These are phyloP conservation scores for Podospora pseudopauciseta DNA, from an alignment of 495 filamentous ascomycete genomes.

Conservation along the genomic window DNA sequence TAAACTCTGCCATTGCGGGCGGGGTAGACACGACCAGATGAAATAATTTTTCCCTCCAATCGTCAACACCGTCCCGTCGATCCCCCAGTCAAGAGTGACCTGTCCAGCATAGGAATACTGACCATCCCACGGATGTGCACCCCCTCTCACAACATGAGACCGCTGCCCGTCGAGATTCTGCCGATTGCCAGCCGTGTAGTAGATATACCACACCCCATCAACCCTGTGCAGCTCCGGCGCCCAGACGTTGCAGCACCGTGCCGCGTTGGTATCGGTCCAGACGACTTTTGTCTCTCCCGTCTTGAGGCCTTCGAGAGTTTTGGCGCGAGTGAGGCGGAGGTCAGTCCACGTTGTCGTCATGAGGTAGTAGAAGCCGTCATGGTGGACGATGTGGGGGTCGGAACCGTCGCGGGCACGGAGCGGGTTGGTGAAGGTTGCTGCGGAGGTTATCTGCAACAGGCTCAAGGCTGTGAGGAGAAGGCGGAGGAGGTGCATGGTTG, in stretches of 20 bases:
- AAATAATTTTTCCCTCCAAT: constrained; percentile 39
- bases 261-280: constrained; percentile 37
- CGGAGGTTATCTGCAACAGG: neutral
- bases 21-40: constrained; percentile 47
- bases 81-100: constrained; percentile 43
- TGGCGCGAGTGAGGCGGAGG: constrained; percentile 45
- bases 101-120: constrained; percentile 37
- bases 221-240: constrained; percentile 51
- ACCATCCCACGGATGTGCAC: constrained; percentile 40
- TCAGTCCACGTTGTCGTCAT: constrained; percentile 48
- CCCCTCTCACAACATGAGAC: constrained; percentile 40
- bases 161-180: constrained; percentile 34
- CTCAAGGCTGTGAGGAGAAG: neutral
- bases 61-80: constrained; percentile 45
- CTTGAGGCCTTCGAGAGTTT: constrained; percentile 48
- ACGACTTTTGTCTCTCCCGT: constrained; percentile 43
- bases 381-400: constrained; percentile 48
- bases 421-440: constrained; percentile 3
- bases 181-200: constrained; percentile 26
- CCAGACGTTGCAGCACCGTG: constrained; percentile 52
- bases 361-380: constrained; percentile 49
- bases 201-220: constrained; percentile 43
- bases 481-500: neutral
- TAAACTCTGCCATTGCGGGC: constrained; percentile 40
- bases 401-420: constrained; percentile 10